These are phyloP conservation scores for Raphidocelis subcapitata DNA, from an alignment of 139 green algal genomes.

Conservation along the genomic window DNA sequence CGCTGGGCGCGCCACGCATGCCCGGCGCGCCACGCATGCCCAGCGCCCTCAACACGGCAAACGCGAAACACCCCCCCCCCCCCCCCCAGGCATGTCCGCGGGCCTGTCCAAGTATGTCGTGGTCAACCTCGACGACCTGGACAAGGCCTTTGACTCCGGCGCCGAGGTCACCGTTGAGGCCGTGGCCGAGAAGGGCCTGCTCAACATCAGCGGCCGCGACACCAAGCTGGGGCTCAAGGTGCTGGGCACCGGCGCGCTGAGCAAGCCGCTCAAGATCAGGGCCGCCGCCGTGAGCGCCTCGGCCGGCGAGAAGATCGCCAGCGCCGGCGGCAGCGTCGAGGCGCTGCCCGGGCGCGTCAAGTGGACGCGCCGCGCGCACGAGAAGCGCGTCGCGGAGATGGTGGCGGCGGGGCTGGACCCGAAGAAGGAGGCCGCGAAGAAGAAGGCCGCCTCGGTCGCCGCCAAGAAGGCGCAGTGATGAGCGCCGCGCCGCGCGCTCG, in stretches of 20 bases:
- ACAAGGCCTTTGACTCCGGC: slow-evolving; percentile 70
- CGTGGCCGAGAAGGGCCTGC: slow-evolving; percentile 75
- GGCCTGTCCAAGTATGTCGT: slow-evolving; percentile 85
- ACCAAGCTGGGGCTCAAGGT: slow-evolving; percentile 91
- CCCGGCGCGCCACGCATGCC: too few species aligned
- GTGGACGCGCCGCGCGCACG: slow-evolving; percentile 73
- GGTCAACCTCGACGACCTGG: slow-evolving; percentile 89
- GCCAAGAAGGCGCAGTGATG: slow-evolving; percentile 30
- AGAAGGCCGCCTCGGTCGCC: slow-evolving; percentile 16
- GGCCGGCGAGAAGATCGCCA: slow-evolving; percentile 86
- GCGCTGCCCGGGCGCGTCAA: slow-evolving; percentile 60
- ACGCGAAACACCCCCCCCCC: neutral
- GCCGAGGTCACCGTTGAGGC: slow-evolving; percentile 80
- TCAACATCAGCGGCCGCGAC: slow-evolving; percentile 82
- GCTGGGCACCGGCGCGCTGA: slow-evolving; percentile 85
- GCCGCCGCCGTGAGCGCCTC: slow-evolving; percentile 79
- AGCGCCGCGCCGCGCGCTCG: too few species aligned
- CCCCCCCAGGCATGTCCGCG: slow-evolving; percentile 81
- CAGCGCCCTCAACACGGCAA: too few species aligned
- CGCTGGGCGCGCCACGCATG: too few species aligned
- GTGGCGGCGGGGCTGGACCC: slow-evolving; percentile 38
- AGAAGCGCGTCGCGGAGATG: slow-evolving; percentile 29
- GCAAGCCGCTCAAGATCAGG: slow-evolving; percentile 72
- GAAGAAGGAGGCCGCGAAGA: slow-evolving; percentile 47
- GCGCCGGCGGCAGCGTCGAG: slow-evolving; percentile 74